These are phyloP conservation scores for Alternaria brassicae DNA, from an alignment of 2,329 filamentous ascomycete genomes.

Conservation along the genomic window DNA sequence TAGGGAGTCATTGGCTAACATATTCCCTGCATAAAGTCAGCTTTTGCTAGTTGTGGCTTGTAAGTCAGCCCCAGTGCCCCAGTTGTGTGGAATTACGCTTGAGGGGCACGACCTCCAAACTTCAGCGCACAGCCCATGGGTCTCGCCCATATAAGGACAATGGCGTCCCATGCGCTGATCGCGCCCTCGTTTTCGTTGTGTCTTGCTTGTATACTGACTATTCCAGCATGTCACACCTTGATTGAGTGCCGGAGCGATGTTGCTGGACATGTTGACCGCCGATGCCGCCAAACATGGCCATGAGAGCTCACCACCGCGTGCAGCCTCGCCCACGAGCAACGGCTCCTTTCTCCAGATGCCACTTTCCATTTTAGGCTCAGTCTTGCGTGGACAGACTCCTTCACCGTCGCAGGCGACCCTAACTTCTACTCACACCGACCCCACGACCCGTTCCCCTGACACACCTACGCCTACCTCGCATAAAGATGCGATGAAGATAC, in stretches of 20 bases:
- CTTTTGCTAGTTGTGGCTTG: slow-evolving; percentile 38
- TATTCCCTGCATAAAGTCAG: slow-evolving; percentile 24
- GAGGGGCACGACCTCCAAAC: slow-evolving; percentile 28
- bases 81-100: slow-evolving; percentile 17
- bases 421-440: slow-evolving; percentile 5
- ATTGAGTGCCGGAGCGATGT: slow-evolving; percentile 34
- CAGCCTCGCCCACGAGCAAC: slow-evolving; percentile 27
- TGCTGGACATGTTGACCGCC: slow-evolving; percentile 50
- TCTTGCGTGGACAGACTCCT: slow-evolving; percentile 35
- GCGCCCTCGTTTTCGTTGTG: slow-evolving; percentile 14
- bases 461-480: slow-evolving; percentile 1
- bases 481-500: slow-evolving; percentile 13
- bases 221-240: slow-evolving; percentile 29
- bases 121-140: slow-evolving; percentile 31
- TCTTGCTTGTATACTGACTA: slow-evolving; percentile 22
- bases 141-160: slow-evolving; percentile 21
- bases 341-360: slow-evolving; percentile 45
- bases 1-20: slow-evolving; percentile 12
- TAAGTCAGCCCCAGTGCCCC: slow-evolving; percentile 31
- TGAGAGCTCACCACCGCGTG: slow-evolving; percentile 35
- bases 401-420: slow-evolving; percentile 20
- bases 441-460: slow-evolving; percentile 1
- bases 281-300: slow-evolving; percentile 46
- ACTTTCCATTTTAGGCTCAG: slow-evolving; percentile 43
- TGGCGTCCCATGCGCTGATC: slow-evolving; percentile 22